phyloP scores from a whole-genome alignment of 2,329 filamentous ascomycete species.

The Paraconiothyrium brasiliense region DNA sequence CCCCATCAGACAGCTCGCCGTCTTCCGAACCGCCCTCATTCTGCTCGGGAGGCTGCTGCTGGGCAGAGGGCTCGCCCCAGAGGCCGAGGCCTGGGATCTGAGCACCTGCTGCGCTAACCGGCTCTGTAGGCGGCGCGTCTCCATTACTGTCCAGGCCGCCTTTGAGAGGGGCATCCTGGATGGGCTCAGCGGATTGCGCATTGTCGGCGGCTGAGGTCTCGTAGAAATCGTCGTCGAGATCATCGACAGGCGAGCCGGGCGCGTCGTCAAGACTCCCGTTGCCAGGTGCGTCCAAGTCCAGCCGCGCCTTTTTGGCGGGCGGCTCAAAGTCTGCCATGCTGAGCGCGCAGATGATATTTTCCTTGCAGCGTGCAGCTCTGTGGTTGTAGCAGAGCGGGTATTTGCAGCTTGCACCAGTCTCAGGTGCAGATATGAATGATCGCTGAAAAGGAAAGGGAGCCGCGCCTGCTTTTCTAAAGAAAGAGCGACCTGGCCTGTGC shows the following conservation, averaged over 20 bases:
- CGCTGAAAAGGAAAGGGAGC: slow-evolving; percentile 19
- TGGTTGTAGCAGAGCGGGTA: slow-evolving; percentile 28
- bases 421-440: slow-evolving; percentile 39
- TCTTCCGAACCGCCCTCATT: slow-evolving; percentile 40
- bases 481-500: slow-evolving; percentile 15
- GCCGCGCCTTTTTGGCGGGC: slow-evolving; percentile 54
- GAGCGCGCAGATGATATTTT: slow-evolving; percentile 20
- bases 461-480: slow-evolving; percentile 37
- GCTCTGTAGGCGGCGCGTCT: slow-evolving; percentile 25
- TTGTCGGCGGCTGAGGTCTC: slow-evolving; percentile 42
- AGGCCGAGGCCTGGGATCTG: slow-evolving; percentile 49
- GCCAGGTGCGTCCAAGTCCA: slow-evolving; percentile 49
- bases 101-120: slow-evolving; percentile 33
- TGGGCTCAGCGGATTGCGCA: slow-evolving; percentile 21
- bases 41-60: slow-evolving; percentile 24
- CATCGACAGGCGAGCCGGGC: slow-evolving; percentile 51
- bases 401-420: slow-evolving; percentile 40
- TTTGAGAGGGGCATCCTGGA: slow-evolving; percentile 10
- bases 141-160: slow-evolving; percentile 11
- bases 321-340: slow-evolving; percentile 49
- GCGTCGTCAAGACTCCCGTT: slow-evolving; percentile 47
- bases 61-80: slow-evolving; percentile 32
- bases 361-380: slow-evolving; percentile 37
- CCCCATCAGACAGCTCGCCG: slow-evolving; percentile 46
- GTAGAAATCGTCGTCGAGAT: slow-evolving; percentile 52